phyloP scores from a whole-genome alignment of 1,284 basidiomycete genomes.

The Cryptococcus floricola region DNA sequence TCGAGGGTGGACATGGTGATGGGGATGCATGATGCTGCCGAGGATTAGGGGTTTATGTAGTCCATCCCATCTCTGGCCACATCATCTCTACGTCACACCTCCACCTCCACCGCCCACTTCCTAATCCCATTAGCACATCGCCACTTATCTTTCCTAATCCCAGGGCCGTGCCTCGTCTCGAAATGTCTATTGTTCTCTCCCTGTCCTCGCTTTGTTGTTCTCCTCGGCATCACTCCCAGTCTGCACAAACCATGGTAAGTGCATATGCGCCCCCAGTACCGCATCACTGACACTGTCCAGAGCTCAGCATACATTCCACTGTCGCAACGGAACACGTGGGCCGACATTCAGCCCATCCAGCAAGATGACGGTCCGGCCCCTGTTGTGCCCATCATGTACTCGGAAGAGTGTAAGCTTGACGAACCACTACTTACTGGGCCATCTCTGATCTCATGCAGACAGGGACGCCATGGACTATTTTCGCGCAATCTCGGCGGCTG shows the following conservation, averaged over 20 bases:
- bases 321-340: conserved; percentile 66
- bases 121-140: neutral
- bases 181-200: neutral
- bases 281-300: neutral
- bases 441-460: conserved; percentile 55
- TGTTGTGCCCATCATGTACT: conserved; percentile 84
- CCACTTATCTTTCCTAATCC: neutral
- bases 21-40: too few relatives aligned
- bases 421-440: neutral
- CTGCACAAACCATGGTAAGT: neutral
- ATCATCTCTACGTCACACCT: too few relatives aligned
- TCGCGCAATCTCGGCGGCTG: conserved; percentile 68
- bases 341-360: conserved; percentile 69
- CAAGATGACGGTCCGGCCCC: conserved; percentile 73
- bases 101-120: too few relatives aligned
- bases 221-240: neutral
- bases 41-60: too few relatives aligned
- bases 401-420: conserved; percentile 68
- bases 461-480: conserved; percentile 89
- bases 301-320: conserved; percentile 53
- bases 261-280: neutral
- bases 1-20: conserved; percentile 37
- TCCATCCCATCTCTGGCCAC: too few relatives aligned
- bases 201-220: neutral
- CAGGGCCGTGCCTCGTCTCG: neutral